Conservation (phyloP, 352 stramenopile genomes). For the Saprolegnia parasitica region DNA sequence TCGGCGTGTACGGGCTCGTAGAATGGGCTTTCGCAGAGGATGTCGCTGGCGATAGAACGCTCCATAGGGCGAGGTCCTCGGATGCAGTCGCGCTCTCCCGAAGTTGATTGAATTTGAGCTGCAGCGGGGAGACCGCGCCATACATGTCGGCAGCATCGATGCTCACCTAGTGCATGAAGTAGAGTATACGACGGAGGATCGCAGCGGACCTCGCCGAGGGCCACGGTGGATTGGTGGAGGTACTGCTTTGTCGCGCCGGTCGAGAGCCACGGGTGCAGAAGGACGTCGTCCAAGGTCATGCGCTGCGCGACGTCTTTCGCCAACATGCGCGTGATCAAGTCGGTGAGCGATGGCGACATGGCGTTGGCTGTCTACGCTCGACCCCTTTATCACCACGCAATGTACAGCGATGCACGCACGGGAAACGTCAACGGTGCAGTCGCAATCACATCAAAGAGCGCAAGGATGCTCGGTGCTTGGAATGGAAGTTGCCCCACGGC, state of each 20-base stretch:
- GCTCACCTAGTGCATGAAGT: conserved; percentile 25
- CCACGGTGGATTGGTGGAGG: neutral
- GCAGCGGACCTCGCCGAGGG: neutral
- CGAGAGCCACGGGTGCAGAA: conserved; percentile 62
- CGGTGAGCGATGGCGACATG: conserved; percentile 47
- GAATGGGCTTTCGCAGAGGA: neutral
- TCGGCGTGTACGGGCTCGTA: conserved; percentile 34
- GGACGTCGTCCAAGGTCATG: conserved; percentile 57
- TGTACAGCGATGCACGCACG: conserved; percentile 34
- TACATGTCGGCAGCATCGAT: conserved; percentile 47
- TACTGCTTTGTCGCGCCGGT: conserved; percentile 33
- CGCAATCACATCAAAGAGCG: conserved; percentile 89
- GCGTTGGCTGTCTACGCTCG: conserved; percentile 34
- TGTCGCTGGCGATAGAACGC: neutral
- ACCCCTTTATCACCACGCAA: neutral
- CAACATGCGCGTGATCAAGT: conserved; percentile 65
- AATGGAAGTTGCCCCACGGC: conserved; percentile 85
- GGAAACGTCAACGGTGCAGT: conserved; percentile 50
- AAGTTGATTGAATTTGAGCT: conserved; percentile 30
- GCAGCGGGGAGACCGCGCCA: conserved; percentile 52
- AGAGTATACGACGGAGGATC: neutral
- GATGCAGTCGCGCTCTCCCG: neutral
- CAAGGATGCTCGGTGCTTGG: conserved; percentile 76
- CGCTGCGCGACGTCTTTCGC: conserved; percentile 71
- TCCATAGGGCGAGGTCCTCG: conserved; percentile 3